phyloP scores from a whole-genome alignment of 2,329 filamentous ascomycete genomes.

The Davidsoniella neocaledoniae region DNA sequence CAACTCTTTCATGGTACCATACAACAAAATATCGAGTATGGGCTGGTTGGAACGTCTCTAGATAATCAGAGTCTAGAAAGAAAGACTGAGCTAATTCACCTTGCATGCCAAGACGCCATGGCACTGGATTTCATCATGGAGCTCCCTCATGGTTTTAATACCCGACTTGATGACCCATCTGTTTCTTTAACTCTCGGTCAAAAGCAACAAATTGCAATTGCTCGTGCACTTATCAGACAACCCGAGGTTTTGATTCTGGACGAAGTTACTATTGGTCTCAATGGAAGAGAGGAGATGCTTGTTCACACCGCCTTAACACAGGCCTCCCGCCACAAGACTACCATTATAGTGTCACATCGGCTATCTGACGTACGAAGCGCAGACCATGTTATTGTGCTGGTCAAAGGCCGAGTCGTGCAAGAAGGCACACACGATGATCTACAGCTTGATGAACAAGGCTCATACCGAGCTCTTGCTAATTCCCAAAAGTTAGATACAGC shows the following conservation, averaged over 20 bases:
- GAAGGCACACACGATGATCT: conserved; percentile 41
- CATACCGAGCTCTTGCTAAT: conserved; percentile 30
- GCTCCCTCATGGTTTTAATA: conserved; percentile 23
- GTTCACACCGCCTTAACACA: conserved; percentile 37
- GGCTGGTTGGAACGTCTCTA: conserved; percentile 23
- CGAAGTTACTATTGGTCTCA: conserved; percentile 44
- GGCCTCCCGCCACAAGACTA: conserved; percentile 38
- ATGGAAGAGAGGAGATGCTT: conserved; percentile 25
- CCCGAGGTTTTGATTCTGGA: conserved; percentile 44
- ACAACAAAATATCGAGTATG: conserved; percentile 30
- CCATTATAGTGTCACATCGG: conserved; percentile 45
- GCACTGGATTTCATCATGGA: conserved; percentile 34
- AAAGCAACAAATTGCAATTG: conserved; percentile 46
- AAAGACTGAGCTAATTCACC: conserved; percentile 28
- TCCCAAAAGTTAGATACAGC: conserved; percentile 16
- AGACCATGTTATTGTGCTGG: conserved; percentile 47
- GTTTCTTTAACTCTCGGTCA: conserved; percentile 45
- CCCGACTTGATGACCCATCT: conserved; percentile 38
- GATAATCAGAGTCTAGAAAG: conserved; percentile 31
- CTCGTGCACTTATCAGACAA: conserved; percentile 24
- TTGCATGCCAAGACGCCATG: conserved; percentile 33
- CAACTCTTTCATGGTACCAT: conserved; percentile 52
- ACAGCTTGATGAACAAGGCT: conserved; percentile 22
- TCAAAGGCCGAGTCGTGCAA: conserved; percentile 46
- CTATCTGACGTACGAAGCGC: conserved; percentile 40